A percentile compares a stretch with the other conserved stretches of the same genome.
Conservation (phyloP, 805 yeast species). For the Sporopachydermia quercuum region DNA sequence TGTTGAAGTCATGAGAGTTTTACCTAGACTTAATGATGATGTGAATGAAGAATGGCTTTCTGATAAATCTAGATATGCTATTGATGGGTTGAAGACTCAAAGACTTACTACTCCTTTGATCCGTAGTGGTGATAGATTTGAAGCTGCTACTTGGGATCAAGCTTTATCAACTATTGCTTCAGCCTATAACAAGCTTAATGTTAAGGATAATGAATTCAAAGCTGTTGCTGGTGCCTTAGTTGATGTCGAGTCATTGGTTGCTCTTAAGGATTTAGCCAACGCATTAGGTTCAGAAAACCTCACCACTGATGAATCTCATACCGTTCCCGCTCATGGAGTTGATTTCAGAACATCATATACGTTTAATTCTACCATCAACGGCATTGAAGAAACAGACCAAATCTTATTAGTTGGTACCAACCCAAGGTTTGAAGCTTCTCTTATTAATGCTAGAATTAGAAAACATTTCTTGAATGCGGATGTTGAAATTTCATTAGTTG, state of each 20-base stretch:
- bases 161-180: conserved; percentile 58
- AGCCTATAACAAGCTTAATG: conserved; percentile 39
- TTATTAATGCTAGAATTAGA: conserved; percentile 70
- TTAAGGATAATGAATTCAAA: conserved; percentile 57
- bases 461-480: conserved; percentile 59
- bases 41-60: conserved; percentile 86
- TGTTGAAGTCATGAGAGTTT: conserved; percentile 71
- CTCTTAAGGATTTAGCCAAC: conserved; percentile 66
- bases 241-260: conserved; percentile 74
- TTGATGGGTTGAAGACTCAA: conserved; percentile 77
- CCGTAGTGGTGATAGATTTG: conserved; percentile 53
- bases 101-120: conserved; percentile 71
- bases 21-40: conserved; percentile 77
- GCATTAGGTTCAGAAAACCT: conserved; percentile 69
- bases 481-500: conserved; percentile 58
- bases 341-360: conserved; percentile 68
- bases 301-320: conserved; percentile 49
- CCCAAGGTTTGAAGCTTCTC: conserved; percentile 86
- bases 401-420: conserved; percentile 72
- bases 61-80: conserved; percentile 75
- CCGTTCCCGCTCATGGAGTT: conserved; percentile 48
- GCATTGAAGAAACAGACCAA: conserved; percentile 72
- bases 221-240: conserved; percentile 71
- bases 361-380: conserved; percentile 67
- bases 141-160: conserved; percentile 76